These are phyloP conservation scores for Suhomyces chickasaworum DNA, from an alignment of 1,139 yeast genomes.

Conservation along the genomic window DNA sequence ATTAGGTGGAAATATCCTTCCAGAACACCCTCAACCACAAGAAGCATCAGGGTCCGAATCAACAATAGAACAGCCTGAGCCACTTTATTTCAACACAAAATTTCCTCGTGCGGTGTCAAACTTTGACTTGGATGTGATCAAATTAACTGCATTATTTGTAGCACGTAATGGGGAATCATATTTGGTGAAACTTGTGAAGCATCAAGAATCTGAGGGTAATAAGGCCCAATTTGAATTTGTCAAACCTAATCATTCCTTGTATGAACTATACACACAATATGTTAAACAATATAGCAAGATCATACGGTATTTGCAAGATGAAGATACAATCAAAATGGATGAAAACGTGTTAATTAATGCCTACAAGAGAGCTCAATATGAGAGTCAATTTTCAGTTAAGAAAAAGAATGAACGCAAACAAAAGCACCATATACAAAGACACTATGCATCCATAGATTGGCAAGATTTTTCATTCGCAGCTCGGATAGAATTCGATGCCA, in stretches of 20 bases:
- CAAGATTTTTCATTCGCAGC: slow-evolving; percentile 75
- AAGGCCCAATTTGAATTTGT: slow-evolving; percentile 71
- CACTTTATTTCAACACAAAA: slow-evolving; percentile 49
- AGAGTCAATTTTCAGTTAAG: slow-evolving; percentile 35
- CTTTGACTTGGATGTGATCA: slow-evolving; percentile 68
- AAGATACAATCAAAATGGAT: background rate
- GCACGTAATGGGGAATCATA: slow-evolving; percentile 57
- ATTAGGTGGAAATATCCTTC: slow-evolving; percentile 15
- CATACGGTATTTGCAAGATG: slow-evolving; percentile 22
- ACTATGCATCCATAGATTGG: slow-evolving; percentile 86
- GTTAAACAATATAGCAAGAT: slow-evolving; percentile 58
- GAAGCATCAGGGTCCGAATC: too few species aligned
- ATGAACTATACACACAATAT: slow-evolving; percentile 52
- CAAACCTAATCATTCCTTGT: slow-evolving; percentile 59
- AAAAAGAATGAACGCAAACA: slow-evolving; percentile 37
- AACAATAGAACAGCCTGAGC: slow-evolving; percentile 36
- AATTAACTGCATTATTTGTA: slow-evolving; percentile 69
- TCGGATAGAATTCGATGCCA: slow-evolving; percentile 64
- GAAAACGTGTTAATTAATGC: slow-evolving; percentile 49
- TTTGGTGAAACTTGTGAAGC: slow-evolving; percentile 36
- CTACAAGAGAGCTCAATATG: slow-evolving; percentile 59
- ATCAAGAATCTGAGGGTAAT: slow-evolving; percentile 39
- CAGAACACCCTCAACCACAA: too few species aligned
- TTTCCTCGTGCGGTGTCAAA: slow-evolving; percentile 57
- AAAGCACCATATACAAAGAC: slow-evolving; percentile 36